Conservation (phyloP, 495 filamentous ascomycete genomes). For the Talaromyces stipitatus region DNA sequence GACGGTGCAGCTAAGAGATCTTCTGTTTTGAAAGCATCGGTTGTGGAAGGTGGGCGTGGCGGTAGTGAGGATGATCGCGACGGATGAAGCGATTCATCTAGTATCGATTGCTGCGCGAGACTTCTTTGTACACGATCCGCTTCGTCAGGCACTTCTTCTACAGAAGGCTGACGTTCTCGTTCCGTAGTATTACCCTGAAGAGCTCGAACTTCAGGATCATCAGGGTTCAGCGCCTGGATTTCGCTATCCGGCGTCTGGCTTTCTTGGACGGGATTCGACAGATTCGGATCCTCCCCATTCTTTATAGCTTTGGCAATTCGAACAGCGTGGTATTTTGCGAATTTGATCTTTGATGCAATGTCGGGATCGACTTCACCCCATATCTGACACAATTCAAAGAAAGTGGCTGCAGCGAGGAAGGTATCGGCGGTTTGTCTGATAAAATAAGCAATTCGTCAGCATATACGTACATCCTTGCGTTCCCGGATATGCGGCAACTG, state of each 20-base stretch:
- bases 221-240: constrained; percentile 42
- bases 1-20: constrained; percentile 14
- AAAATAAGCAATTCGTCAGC: constrained; percentile 10
- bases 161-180: constrained; percentile 45
- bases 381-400: constrained; percentile 79
- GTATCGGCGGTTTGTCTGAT: constrained; percentile 85
- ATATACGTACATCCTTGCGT: too few relatives aligned
- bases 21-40: constrained; percentile 11
- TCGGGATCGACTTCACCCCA: constrained; percentile 74
- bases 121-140: constrained; percentile 28
- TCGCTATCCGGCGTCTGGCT: constrained; percentile 32
- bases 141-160: constrained; percentile 47
- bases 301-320: constrained; percentile 86
- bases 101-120: constrained; percentile 28
- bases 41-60: constrained; percentile 25
- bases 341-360: constrained; percentile 81
- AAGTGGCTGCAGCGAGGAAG: constrained; percentile 82
- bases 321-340: constrained; percentile 89
- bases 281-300: constrained; percentile 88
- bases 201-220: constrained; percentile 56
- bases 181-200: constrained; percentile 30
- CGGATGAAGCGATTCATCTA: constrained; percentile 44
- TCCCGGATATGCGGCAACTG: constrained; percentile 14
- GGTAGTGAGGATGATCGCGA: constrained; percentile 38
- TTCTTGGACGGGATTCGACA: constrained; percentile 66